phyloP scores from a whole-genome alignment of 495 filamentous ascomycete species.

The Penicillium riverlandense region DNA sequence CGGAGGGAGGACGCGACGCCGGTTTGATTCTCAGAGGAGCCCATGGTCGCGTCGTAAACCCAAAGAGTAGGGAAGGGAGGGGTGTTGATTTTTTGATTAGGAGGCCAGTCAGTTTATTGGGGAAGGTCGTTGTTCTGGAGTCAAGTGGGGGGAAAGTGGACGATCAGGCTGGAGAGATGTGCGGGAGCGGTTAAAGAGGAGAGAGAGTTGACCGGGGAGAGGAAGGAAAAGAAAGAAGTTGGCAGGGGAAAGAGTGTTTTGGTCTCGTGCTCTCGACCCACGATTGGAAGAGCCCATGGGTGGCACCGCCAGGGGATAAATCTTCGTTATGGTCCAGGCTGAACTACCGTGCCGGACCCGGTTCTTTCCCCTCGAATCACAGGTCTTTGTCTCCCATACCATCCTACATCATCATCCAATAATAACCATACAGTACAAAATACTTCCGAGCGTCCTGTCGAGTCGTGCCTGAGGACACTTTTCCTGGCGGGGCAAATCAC shows the following conservation, averaged over 20 bases:
- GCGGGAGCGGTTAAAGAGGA: background rate
- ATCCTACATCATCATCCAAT: too few species aligned
- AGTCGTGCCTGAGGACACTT: too few species aligned
- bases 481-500: background rate
- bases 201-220: background rate
- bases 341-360: too few species aligned
- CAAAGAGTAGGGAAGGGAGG: background rate
- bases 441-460: too few species aligned
- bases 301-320: constrained; percentile 1
- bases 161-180: too few species aligned
- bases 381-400: too few species aligned
- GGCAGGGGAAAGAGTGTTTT: constrained; percentile 2
- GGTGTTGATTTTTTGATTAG: background rate
- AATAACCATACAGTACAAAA: too few species aligned
- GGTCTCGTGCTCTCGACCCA: constrained; percentile 35
- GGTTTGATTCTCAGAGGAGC: constrained; percentile 17
- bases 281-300: constrained; percentile 23
- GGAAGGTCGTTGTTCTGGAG: constrained; percentile 6
- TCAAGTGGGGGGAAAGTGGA: background rate
- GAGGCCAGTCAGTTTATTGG: background rate
- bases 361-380: too few species aligned
- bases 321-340: background rate
- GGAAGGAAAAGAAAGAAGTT: background rate
- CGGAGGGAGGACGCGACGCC: constrained; percentile 24
- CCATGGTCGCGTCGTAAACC: constrained; percentile 15